phyloP scores from a whole-genome alignment of 179 eudicot genomes.

The Corrigiola litoralis region DNA sequence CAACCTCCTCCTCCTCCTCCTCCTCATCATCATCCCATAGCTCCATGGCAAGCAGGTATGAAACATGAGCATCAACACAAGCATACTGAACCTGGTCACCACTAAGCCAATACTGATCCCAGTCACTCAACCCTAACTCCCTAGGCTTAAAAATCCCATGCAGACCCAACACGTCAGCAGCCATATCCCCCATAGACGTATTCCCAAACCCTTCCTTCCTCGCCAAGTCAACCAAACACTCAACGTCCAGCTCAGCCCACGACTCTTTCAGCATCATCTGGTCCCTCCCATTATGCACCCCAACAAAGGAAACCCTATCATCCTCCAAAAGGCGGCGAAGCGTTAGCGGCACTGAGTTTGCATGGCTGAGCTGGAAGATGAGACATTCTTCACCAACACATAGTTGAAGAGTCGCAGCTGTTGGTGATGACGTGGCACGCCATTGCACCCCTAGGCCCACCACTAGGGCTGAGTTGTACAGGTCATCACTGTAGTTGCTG shows the following conservation, averaged over 20 bases:
- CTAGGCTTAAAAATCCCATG: slow-evolving; percentile 25
- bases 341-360: slow-evolving; percentile 13
- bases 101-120: slow-evolving; percentile 33
- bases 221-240: slow-evolving; percentile 9
- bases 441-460: slow-evolving; percentile 31
- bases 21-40: not conserved
- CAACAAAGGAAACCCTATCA: slow-evolving; percentile 28
- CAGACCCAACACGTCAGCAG: slow-evolving; percentile 19
- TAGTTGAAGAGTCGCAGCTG: slow-evolving; percentile 20
- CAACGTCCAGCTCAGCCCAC: slow-evolving; percentile 14
- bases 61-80: slow-evolving; percentile 35
- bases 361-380: slow-evolving; percentile 20
- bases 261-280: slow-evolving; percentile 15
- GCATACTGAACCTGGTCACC: slow-evolving; percentile 38
- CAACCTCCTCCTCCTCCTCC: not conserved
- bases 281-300: slow-evolving; percentile 28
- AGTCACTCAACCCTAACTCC: slow-evolving; percentile 26
- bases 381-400: slow-evolving; percentile 12
- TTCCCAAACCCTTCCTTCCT: slow-evolving; percentile 2
- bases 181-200: slow-evolving; percentile 24
- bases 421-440: not conserved
- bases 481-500: not conserved
- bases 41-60: slow-evolving; percentile 10
- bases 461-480: slow-evolving; percentile 2
- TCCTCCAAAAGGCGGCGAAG: slow-evolving; percentile 24